Conservation (phyloP, 2,329 filamentous ascomycete species). For the Pseudopithomyces maydicus region DNA sequence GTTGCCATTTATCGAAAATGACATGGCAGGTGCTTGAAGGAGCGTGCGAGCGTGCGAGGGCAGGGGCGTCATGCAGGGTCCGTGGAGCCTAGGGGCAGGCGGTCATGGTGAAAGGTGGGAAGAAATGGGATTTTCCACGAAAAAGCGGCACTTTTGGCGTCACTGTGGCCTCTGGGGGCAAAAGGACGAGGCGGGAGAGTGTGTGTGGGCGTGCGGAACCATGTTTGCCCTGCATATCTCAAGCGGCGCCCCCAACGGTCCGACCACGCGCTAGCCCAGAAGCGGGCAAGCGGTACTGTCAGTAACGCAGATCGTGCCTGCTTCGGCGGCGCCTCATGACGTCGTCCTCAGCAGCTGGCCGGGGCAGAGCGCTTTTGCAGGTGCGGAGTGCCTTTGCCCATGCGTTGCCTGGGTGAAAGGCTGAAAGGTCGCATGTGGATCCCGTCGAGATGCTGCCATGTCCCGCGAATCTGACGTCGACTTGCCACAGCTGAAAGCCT, state of each 20-base stretch:
- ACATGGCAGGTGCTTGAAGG: not conserved
- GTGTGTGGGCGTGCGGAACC: not conserved
- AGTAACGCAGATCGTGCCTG: constrained; percentile 6
- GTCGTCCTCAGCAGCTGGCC: not conserved
- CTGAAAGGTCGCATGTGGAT: not conserved
- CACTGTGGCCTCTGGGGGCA: constrained; percentile 6
- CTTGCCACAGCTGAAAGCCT: not conserved
- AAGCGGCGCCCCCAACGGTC: constrained; percentile 5
- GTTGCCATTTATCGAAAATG: not conserved
- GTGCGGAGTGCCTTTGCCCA: not conserved
- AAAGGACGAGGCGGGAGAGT: not conserved
- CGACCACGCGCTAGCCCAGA: not conserved
- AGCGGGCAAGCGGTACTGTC: constrained; percentile 3
- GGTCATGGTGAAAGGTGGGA: not conserved
- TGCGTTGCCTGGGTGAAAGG: not conserved
- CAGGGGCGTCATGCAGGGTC: not conserved
- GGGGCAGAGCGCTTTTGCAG: constrained; percentile 2
- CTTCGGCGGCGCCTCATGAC: constrained; percentile 5
- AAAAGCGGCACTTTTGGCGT: not conserved
- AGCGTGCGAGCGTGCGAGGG: not conserved
- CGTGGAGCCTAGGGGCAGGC: not conserved
- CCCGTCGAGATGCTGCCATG: not conserved
- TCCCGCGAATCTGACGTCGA: constrained; percentile 8
- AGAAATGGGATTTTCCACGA: not conserved
- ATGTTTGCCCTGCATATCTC: constrained; percentile 11